Conservation (phyloP, 2,329 filamentous ascomycete genomes). For the Macroventuria anomochaeta region DNA sequence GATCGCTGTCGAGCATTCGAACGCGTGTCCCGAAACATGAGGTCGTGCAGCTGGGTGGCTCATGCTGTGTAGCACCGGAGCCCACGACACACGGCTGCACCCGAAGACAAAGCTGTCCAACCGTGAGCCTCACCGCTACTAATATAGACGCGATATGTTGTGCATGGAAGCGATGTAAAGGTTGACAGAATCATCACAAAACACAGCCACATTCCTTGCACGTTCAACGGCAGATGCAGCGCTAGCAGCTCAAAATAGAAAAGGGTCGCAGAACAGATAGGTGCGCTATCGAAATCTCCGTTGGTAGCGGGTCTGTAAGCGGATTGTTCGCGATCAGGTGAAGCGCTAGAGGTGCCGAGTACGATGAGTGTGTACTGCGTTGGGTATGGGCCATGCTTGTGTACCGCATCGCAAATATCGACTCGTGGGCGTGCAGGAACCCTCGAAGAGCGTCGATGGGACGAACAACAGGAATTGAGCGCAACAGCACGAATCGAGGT, state of each 20-base stretch:
- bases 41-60: slow-evolving; percentile 4
- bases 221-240: slow-evolving; percentile 5
- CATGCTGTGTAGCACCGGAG: background rate
- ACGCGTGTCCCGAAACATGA: slow-evolving; percentile 4
- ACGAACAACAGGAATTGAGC: slow-evolving; percentile 2
- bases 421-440: slow-evolving; percentile 4
- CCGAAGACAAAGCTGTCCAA: background rate
- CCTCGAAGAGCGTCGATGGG: background rate
- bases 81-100: slow-evolving; percentile 3
- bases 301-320: slow-evolving; percentile 7
- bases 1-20: background rate
- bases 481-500: slow-evolving; percentile 1
- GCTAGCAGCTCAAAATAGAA: slow-evolving; percentile 13
- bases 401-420: slow-evolving; percentile 8
- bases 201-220: slow-evolving; percentile 17
- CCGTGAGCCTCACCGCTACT: slow-evolving; percentile 4
- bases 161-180: slow-evolving; percentile 3
- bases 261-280: slow-evolving; percentile 2
- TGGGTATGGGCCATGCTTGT: slow-evolving; percentile 10
- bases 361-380: slow-evolving; percentile 17
- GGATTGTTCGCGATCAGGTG: slow-evolving; percentile 7
- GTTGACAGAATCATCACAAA: background rate
- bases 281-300: slow-evolving; percentile 17
- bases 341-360: slow-evolving; percentile 12
- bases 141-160: slow-evolving; percentile 7